phyloP scores from a whole-genome alignment of 345 rosid genomes.

The Acer yangbiense region DNA sequence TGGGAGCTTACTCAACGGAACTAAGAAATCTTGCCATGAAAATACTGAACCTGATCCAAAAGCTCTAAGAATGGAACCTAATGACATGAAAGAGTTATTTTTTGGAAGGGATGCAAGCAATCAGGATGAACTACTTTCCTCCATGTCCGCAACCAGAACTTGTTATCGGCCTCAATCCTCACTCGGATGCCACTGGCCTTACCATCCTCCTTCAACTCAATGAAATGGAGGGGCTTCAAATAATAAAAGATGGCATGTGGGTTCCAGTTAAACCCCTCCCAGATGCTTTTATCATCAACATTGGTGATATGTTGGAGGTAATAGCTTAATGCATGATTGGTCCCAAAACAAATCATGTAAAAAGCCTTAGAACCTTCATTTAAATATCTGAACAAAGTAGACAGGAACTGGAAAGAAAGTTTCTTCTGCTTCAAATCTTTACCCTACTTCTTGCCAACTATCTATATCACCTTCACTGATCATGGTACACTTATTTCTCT shows the following conservation, averaged over 20 bases:
- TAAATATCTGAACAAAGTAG: too few relatives aligned
- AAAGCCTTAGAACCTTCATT: too few relatives aligned
- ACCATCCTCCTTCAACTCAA: constrained; percentile 28
- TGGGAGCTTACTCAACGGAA: constrained; percentile 24
- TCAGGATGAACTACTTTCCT: constrained; percentile 24
- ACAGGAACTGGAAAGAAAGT: too few relatives aligned
- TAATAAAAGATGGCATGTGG: constrained; percentile 32
- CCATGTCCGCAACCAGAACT: constrained; percentile 45
- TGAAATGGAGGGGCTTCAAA: constrained; percentile 24
- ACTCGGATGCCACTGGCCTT: constrained; percentile 22
- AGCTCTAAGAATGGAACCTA: constrained; percentile 18
- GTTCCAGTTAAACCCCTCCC: constrained; percentile 21
- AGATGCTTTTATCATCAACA: constrained; percentile 24
- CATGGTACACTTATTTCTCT: neutral
- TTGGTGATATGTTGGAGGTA: constrained; percentile 24
- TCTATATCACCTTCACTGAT: neutral
- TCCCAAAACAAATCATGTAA: too few relatives aligned
- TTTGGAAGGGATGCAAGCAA: constrained; percentile 10
- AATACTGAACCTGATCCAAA: constrained; percentile 17
- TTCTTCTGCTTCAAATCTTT: too few relatives aligned
- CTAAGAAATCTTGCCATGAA: constrained; percentile 13
- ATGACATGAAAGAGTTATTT: constrained; percentile 14
- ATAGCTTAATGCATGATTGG: neutral
- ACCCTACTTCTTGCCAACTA: too few relatives aligned
- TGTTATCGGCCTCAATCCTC: constrained; percentile 37